Evolutionary conservation across 768 basidiomycete species (phyloP), one percentile per base, ranked within the genome.

Genomic region (Leucocoprinus birnbaumii): DNA sequence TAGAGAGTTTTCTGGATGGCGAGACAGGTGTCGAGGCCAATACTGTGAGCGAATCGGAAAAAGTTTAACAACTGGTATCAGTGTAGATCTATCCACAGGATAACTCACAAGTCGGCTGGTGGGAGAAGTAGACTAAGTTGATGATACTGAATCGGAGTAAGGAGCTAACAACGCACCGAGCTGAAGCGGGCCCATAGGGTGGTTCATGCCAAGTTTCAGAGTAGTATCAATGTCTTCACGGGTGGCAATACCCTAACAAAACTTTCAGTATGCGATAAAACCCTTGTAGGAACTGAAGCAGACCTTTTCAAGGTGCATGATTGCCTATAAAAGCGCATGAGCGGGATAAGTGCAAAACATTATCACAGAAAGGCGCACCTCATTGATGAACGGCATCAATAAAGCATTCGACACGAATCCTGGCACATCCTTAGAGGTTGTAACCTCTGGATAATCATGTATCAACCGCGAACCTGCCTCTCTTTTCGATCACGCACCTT

Each of bases 301-400:
- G 42, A 90, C 92, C 79, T 89, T 92, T 70, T 98, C 95, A 1
- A 98, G 75, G 61, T 86, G 87, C 84, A 96, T 89, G 61, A 98
- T 92, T 0, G 95, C 95, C 87, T 90, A 58, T 37, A 47, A n/a
- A 24, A 24, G 16, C 14, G 6, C 24, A 21, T 55, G 45, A 59
- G 37, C n/a, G n/a, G n/a, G 25, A 24, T n/a, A 6, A 38, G 13
- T 13, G 27, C 45, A n/a, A 41, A 22, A 31, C 42, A 21, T 22
- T 46, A 34, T 44, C 53, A 34, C 40, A 8, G 11, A 14, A 9
- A 22, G 3, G 31, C 73, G 53, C 62, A 86, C 86, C 79, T 98
- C 96, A 61, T 98, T 98, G 62, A 98, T 87, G 71, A 94, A 98
- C 1, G 96, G 96, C 92, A 98, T 98, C 42, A 98, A 73, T 26